Evolutionary conservation across 345 rosid genomes (phyloP).

Genomic region (Noccaea caerulescens): DNA sequence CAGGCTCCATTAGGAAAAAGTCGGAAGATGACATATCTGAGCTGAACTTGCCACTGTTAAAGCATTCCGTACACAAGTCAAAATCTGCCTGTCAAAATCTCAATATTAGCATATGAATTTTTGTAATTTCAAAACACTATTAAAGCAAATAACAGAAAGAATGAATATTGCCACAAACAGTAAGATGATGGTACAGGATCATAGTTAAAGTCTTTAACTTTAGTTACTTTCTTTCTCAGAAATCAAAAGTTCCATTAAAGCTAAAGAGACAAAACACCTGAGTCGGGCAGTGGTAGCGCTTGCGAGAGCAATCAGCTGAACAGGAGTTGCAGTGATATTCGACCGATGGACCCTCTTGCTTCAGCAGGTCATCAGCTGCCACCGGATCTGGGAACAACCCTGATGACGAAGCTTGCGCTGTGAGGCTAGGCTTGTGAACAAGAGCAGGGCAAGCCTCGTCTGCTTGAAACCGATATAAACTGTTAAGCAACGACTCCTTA

Average conservation of each 20-base stretch:
- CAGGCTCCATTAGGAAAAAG: constrained; percentile 97
- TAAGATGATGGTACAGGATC: constrained; percentile 3
- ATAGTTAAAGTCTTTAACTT: neutral
- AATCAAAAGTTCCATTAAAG: constrained; percentile 2
- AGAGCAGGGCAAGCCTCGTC: constrained; percentile 55
- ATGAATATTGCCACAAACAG: constrained; percentile 6
- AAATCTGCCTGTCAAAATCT: constrained; percentile 91
- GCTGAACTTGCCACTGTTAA: constrained; percentile 80
- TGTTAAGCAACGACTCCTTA: constrained; percentile 62
- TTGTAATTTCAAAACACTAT: neutral
- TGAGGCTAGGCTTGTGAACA: constrained; percentile 53
- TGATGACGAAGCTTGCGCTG: constrained; percentile 59
- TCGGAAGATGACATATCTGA: constrained; percentile 91
- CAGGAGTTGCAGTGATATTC: constrained; percentile 99
- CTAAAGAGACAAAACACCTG: constrained; percentile 60
- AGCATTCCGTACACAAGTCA: constrained; percentile 97
- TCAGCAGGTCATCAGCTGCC: constrained; percentile 71
- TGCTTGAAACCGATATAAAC: constrained; percentile 74
- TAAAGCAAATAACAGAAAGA: constrained; percentile 5
- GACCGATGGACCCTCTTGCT: constrained; percentile 83
- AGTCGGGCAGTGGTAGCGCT: constrained; percentile 97
- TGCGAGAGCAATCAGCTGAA: constrained; percentile 98
- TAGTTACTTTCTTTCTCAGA: constrained; percentile 5
- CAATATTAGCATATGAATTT: constrained; percentile 38
- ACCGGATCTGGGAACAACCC: constrained; percentile 76